Evolutionary conservation across 1,284 basidiomycete species (phyloP), one percentile per base, ranked within the genome.

Genomic region (Moesziomyces sp.): DNA sequence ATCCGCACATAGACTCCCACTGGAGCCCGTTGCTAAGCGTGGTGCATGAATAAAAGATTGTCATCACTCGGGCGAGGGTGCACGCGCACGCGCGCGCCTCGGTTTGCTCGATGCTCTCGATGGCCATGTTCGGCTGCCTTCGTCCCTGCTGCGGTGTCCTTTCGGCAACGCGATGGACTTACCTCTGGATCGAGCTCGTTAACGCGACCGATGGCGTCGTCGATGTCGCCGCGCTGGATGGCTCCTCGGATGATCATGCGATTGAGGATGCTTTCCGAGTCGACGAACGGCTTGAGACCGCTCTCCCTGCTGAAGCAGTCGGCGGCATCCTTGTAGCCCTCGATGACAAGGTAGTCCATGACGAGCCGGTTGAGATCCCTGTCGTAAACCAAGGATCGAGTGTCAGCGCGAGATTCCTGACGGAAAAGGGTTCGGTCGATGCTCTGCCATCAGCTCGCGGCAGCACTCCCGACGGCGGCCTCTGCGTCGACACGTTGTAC

Each of bases 171-270:
- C 3, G 5, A 5, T 9, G 9, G 43, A 64, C 93, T 87, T 85
- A 98, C 96, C 91, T 98, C 95, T 35, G 94, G 94, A 84, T 98
- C 93, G 66, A 99, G 86, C 83, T 98, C 95, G 81, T 98, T 98
- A 50, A 97, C 93, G 50, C 92, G 88, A 24, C 91, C 90, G 64
- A 98, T 96, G 18, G 96, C 96, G 72, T 94, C 92, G 83, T 95
- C 93, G 19, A 99, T 92, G 76, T 98, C 92, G 6, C 96, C 96
- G 33, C 93, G 90, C 83, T 97, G 93, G 30, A 99, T 88, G 2
- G 94, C 94, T 81, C 95, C 92, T 9, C 94, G 90, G 49, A 98
- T 97, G 74, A 90, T 90, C 91, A 97, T 95, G 21, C 97, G 88
- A 74, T 92, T 93, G 84, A 95, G 92, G 70, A 99, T 97, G 78